These are phyloP conservation scores for Jamesozyma gamospora DNA, from an alignment of 805 yeast species.

Conservation along the genomic window DNA sequence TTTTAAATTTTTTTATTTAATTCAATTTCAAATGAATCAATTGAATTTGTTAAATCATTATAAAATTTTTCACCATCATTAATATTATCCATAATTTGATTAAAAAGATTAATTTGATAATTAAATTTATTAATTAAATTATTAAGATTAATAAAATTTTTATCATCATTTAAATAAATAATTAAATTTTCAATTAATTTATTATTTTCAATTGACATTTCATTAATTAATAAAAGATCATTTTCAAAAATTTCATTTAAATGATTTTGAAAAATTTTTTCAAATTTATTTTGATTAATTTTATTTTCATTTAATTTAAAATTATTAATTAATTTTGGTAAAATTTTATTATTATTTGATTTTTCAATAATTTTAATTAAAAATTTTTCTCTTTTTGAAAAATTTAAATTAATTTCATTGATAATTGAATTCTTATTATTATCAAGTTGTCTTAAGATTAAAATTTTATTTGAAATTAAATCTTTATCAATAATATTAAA, in stretches of 20 bases:
- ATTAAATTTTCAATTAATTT: conserved; percentile 31
- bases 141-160: too few relatives aligned
- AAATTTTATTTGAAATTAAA: conserved; percentile 32
- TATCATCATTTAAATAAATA: too few relatives aligned
- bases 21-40: conserved; percentile 31
- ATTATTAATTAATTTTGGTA: conserved; percentile 44
- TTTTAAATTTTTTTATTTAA: too few relatives aligned
- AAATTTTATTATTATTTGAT: conserved; percentile 37
- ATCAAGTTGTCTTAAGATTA: conserved; percentile 14
- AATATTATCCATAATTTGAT: conserved; percentile 49
- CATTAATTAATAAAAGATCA: conserved; percentile 41
- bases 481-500: conserved; percentile 39
- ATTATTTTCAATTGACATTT: conserved; percentile 32
- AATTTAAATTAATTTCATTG: conserved; percentile 30
- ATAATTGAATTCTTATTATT: conserved; percentile 26
- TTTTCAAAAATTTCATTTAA: conserved; percentile 34
- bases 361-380: conserved; percentile 36
- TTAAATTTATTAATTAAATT: conserved; percentile 15
- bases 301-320: conserved; percentile 31
- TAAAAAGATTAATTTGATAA: conserved; percentile 29
- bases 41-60: conserved; percentile 43
- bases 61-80: conserved; percentile 67
- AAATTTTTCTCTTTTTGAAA: conserved; percentile 24
- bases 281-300: conserved; percentile 23
- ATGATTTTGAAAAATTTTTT: conserved; percentile 34